Conservation (phyloP, 148 eudicot species). For the Rhododendron vialii region DNA sequence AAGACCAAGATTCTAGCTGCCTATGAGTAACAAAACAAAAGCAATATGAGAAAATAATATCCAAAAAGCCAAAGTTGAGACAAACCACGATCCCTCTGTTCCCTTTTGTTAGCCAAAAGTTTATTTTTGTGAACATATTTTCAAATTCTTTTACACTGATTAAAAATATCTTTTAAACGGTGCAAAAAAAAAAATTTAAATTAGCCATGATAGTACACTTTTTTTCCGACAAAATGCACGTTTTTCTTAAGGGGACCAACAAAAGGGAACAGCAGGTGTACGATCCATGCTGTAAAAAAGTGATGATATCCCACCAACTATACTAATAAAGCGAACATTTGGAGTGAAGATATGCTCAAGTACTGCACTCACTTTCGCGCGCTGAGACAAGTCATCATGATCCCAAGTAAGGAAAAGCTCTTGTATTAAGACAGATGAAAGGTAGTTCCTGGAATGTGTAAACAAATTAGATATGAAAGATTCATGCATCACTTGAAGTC, state of each 20-base stretch:
- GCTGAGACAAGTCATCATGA: conserved; percentile 84
- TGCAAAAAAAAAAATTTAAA: background rate
- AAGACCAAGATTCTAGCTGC: conserved; percentile 95
- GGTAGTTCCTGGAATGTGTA: conserved; percentile 69
- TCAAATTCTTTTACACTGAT: background rate
- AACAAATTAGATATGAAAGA: background rate
- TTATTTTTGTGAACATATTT: background rate
- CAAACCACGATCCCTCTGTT: background rate
- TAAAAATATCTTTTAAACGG: background rate
- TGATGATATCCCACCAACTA: background rate
- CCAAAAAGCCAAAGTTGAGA: background rate
- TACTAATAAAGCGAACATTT: background rate
- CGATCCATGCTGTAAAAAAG: background rate
- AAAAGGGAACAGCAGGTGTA: background rate
- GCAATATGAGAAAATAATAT: conserved; percentile 8
- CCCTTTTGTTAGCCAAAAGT: background rate
- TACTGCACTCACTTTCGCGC: conserved; percentile 69
- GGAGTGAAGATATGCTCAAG: background rate
- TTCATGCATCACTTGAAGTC: background rate
- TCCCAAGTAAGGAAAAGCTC: conserved; percentile 97
- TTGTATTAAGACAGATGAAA: conserved; percentile 92
- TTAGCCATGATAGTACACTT: background rate
- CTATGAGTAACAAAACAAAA: conserved; percentile 32
- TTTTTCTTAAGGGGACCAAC: background rate
- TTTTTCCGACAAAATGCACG: background rate